A percentile compares a stretch with the other conserved stretches of the same genome.
Conservation (phyloP, 192 early-diverging fungal genomes). For the Backusella macrospora region DNA sequence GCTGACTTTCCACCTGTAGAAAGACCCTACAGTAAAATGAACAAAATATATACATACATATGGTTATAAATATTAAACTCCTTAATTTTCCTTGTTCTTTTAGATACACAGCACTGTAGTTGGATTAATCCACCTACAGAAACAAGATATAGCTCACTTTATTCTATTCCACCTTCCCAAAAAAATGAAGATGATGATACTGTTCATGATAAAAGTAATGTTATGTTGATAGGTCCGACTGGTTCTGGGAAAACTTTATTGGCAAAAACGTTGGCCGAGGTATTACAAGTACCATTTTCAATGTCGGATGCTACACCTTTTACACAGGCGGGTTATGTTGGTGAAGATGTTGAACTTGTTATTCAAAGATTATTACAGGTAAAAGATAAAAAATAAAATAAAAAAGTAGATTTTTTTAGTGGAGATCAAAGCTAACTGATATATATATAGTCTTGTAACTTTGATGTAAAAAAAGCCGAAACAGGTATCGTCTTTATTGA, state of each 20-base stretch:
- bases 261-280: conserved; percentile 79
- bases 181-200: conserved; percentile 36
- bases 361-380: conserved; percentile 82
- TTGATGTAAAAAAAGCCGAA: conserved; percentile 83
- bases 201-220: conserved; percentile 88
- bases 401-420: neutral
- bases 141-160: neutral
- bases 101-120: conserved; percentile 23
- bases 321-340: conserved; percentile 90
- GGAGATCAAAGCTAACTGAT: neutral
- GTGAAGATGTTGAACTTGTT: conserved; percentile 88
- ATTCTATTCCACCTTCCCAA: neutral
- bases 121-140: conserved; percentile 41
- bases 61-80: neutral
- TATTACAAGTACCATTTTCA: conserved; percentile 86
- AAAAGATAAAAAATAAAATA: neutral
- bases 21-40: conserved; percentile 12
- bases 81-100: neutral
- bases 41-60: neutral
- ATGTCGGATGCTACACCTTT: conserved; percentile 92
- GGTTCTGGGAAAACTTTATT: conserved; percentile 86
- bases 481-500: conserved; percentile 91
- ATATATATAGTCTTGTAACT: conserved; percentile 70
- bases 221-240: conserved; percentile 83
- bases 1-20: conserved; percentile 14